These are phyloP conservation scores for Lipomyces mesembrius DNA, from an alignment of 805 yeast species.

Conservation along the genomic window DNA sequence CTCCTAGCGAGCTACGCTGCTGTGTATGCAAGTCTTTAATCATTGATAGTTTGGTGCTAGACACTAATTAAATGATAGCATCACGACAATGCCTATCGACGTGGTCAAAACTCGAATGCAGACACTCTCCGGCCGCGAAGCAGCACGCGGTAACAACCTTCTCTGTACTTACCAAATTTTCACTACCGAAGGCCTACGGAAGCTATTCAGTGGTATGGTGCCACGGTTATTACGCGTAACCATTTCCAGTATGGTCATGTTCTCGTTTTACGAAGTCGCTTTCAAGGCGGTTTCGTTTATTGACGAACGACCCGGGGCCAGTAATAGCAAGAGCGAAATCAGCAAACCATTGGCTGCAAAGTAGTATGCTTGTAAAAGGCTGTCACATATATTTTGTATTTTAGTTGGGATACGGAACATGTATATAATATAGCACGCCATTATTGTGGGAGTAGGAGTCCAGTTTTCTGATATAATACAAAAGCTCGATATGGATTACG, in stretches of 20 bases:
- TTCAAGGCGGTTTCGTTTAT: constrained; percentile 1
- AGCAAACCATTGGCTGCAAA: background rate
- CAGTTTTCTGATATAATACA: background rate
- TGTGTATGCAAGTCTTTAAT: constrained; percentile 18
- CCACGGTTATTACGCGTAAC: constrained; percentile 30
- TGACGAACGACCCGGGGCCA: constrained; percentile 4
- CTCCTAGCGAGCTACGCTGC: constrained; percentile 42
- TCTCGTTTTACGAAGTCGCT: constrained; percentile 22
- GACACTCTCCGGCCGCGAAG: constrained; percentile 51
- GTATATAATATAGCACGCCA: background rate
- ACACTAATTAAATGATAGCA: constrained; percentile 58
- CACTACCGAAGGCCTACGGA: constrained; percentile 48
- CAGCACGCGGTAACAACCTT: constrained; percentile 46
- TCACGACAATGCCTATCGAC: constrained; percentile 86
- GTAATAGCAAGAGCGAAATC: background rate
- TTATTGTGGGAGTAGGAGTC: background rate
- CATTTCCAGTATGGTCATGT: constrained; percentile 27
- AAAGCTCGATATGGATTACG: background rate
- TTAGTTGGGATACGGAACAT: background rate
- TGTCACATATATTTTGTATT: background rate
- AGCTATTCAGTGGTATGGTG: constrained; percentile 27
- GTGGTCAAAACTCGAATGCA: constrained; percentile 97
- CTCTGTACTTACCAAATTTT: constrained; percentile 46
- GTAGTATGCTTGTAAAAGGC: background rate
- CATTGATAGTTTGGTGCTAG: background rate